phyloP scores from a whole-genome alignment of 805 yeast genomes.

The Metschnikowia cerradonensis region DNA sequence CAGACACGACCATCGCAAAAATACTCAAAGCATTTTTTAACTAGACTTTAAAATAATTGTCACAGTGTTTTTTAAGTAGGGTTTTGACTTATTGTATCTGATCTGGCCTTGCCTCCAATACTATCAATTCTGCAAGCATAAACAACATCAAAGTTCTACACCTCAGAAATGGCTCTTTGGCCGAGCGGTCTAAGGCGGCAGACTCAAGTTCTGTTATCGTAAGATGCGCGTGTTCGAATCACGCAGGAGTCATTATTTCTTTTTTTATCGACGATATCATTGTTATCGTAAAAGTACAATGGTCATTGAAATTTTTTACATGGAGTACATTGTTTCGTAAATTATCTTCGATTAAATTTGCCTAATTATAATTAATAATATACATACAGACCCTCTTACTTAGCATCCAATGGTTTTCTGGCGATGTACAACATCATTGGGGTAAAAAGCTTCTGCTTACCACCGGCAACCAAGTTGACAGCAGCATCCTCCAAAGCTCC shows the following conservation, averaged over 20 bases:
- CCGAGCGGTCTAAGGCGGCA: slow-evolving; percentile 22
- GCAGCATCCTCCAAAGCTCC: slow-evolving; percentile 96
- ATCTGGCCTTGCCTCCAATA: not conserved
- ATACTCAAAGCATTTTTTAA: too few relatives aligned
- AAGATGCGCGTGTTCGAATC: slow-evolving; percentile 24
- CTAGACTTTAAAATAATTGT: too few relatives aligned
- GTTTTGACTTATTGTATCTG: too few relatives aligned
- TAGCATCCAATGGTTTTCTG: slow-evolving; percentile 60
- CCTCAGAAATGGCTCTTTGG: slow-evolving; percentile 14
- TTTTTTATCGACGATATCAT: not conserved
- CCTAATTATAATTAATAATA: not conserved
- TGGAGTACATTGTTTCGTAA: not conserved
- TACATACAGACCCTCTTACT: slow-evolving; percentile 5
- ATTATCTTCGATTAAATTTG: not conserved
- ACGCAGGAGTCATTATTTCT: slow-evolving; percentile 20
- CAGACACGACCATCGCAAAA: too few relatives aligned
- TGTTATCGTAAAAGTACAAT: not conserved
- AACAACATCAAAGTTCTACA: too few relatives aligned
- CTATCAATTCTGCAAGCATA: too few relatives aligned
- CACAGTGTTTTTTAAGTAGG: too few relatives aligned
- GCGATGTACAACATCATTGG: slow-evolving; percentile 96
- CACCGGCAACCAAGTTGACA: slow-evolving; percentile 90
- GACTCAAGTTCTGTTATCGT: slow-evolving; percentile 22
- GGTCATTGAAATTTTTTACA: too few relatives aligned
- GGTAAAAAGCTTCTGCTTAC: slow-evolving; percentile 82